These are phyloP conservation scores for Crepidotus variabilis DNA, from an alignment of 768 basidiomycete genomes.

Conservation along the genomic window DNA sequence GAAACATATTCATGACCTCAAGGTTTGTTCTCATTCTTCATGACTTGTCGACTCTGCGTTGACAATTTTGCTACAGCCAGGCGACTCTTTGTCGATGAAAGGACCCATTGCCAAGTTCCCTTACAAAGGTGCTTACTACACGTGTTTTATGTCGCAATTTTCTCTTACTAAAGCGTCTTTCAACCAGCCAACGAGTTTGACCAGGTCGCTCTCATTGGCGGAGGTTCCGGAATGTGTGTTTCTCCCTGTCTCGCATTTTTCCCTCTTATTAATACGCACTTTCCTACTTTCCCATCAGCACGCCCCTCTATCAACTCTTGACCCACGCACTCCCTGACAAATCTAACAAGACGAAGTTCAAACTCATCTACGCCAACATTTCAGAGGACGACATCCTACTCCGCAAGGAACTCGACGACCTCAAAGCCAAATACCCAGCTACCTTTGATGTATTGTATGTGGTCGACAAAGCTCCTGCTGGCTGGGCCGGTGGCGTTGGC, in stretches of 20 bases:
- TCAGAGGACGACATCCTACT: slow-evolving; percentile 89
- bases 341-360: slow-evolving; percentile 91
- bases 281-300: slow-evolving; percentile 36
- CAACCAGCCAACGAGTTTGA: slow-evolving; percentile 77
- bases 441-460: slow-evolving; percentile 83
- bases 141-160: neutral
- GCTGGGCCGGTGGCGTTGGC: slow-evolving; percentile 67
- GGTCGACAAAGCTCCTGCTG: slow-evolving; percentile 67
- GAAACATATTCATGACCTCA: slow-evolving; percentile 75
- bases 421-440: slow-evolving; percentile 65
- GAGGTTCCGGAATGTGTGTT: slow-evolving; percentile 87
- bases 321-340: slow-evolving; percentile 68
- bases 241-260: slow-evolving; percentile 1
- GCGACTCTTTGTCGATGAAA: slow-evolving; percentile 82
- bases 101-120: slow-evolving; percentile 88
- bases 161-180: slow-evolving; percentile 2
- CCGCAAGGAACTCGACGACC: slow-evolving; percentile 67
- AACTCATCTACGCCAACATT: slow-evolving; percentile 86
- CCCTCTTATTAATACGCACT: neutral
- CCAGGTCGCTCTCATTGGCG: slow-evolving; percentile 85
- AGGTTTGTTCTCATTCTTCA: slow-evolving; percentile 29
- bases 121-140: slow-evolving; percentile 59
- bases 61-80: slow-evolving; percentile 37
- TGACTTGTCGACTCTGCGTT: slow-evolving; percentile 3
- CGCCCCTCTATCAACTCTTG: slow-evolving; percentile 82